Percentiles rank a stretch among this genome's conserved stretches.
phyloP scores from a whole-genome alignment of 163 green algal genomes.

The Botryococcus braunii region DNA sequence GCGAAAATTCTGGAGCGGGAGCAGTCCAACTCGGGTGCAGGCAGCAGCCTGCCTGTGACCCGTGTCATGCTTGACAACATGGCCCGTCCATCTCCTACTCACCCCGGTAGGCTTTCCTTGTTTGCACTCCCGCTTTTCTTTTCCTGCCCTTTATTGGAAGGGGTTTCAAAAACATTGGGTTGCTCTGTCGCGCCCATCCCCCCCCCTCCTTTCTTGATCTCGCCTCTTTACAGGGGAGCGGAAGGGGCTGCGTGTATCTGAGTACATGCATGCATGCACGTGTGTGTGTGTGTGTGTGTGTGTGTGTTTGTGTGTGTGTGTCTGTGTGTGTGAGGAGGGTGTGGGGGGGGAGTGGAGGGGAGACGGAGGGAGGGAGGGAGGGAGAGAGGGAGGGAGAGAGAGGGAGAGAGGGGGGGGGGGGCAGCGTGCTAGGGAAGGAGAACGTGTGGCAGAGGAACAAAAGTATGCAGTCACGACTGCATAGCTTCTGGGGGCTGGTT shows the following conservation, averaged over 20 bases:
- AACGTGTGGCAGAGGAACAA: no score
- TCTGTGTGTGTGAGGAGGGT: no score
- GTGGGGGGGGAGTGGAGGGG: no score
- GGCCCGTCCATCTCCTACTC: constrained; percentile 38
- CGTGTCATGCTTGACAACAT: constrained; percentile 99
- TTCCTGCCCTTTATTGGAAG: not conserved
- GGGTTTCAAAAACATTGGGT: not conserved
- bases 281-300: no score
- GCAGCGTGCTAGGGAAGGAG: no score
- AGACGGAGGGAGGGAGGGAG: no score
- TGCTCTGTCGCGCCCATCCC: not conserved
- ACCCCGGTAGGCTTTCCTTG: constrained; percentile 10
- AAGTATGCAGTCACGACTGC: no score
- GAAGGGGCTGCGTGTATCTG: not conserved
- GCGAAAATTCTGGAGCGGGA: constrained; percentile 39
- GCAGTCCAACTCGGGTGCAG: no score
- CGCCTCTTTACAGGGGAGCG: not conserved
- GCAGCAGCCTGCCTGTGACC: constrained; percentile 24
- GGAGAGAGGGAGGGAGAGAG: no score
- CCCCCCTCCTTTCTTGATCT: not conserved
- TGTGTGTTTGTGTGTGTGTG: no score
- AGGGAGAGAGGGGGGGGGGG: no score
- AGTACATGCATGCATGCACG: not conserved
- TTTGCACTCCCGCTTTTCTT: not conserved
- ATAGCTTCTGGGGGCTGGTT: no score